Evolutionary conservation across 345 rosid species (phyloP).

Genomic region (Eucalyptus curtisii): DNA sequence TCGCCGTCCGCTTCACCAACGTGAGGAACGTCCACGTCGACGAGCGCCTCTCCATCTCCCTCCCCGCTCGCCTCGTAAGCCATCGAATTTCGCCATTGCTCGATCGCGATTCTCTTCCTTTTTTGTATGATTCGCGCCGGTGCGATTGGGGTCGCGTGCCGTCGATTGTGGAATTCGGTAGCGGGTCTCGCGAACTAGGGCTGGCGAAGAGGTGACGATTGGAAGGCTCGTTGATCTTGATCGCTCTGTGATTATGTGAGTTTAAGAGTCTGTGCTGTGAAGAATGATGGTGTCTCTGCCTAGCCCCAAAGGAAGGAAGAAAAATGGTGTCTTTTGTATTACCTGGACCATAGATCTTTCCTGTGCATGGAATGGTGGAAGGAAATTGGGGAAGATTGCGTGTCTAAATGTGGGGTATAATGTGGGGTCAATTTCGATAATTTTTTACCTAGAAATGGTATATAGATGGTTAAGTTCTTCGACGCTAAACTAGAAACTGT

Average conservation of each 20-base stretch:
- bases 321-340: background rate
- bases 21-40: conserved; percentile 53
- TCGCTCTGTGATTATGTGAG: background rate
- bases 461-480: background rate
- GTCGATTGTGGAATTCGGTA: background rate
- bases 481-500: background rate
- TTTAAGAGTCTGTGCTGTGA: background rate
- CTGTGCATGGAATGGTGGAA: background rate
- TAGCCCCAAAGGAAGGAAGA: background rate
- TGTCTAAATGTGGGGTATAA: background rate
- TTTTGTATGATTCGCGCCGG: background rate
- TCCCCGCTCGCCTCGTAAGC: conserved; percentile 24
- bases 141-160: background rate
- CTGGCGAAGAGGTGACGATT: background rate
- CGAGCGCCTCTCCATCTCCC: conserved; percentile 53
- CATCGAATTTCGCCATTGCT: background rate
- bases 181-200: background rate
- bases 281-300: background rate
- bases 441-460: background rate
- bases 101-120: background rate
- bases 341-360: background rate
- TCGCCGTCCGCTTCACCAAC: conserved; percentile 61
- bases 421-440: background rate
- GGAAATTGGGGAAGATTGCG: background rate
- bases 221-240: background rate